Evolutionary conservation across 345 rosid species (phyloP), one percentile per base, ranked within the genome.

Genomic region (Isatis tinctoria): DNA sequence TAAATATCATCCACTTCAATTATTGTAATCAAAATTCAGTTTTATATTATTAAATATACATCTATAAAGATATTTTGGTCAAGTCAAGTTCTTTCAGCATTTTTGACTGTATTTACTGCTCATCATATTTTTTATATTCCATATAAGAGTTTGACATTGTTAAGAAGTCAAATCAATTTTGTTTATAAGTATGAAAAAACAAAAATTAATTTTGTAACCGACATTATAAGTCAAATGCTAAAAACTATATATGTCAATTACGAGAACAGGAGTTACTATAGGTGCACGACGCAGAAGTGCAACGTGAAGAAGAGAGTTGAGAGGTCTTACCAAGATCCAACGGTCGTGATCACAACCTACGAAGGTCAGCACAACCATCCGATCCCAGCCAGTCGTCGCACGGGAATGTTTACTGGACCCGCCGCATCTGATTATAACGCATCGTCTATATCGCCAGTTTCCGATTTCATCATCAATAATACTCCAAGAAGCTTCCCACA

Each of bases 351-450:
- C 72, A 93, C 98, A 39, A 93, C 97, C 1, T 93, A 91, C 13
- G 97, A 93, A 77, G 94, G 98, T 14, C 90, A 87, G 61, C 98
- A 93, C 76, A 90, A 87, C 82, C 98, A 93, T 62, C 96, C 83
- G 0, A 69, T 80, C 28, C 98, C 98, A 0, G 76, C 92, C 0
- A 85, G 80, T 0, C 89, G 85, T 83, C 4, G 83, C 78, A 7
- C 86, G 0, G 83, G 75, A 28, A 73, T 87, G 71, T 80, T 85
- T 62, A 13, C 85, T 10, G 66, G 82, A 24, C 3, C 74, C 59
- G 32, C 17, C 51, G 17, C 58, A 43, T 53, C 79, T 61, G 41
- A 69, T 69, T 52, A 61, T 1, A 69, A 43, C 43, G 17, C 70
- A 13, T 43, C 65, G 0, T 62, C 79, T 5, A 2, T 47, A 14